Evolutionary conservation across 2,329 filamentous ascomycete genomes (phyloP).

Genomic region (Grosmannia huntii): DNA sequence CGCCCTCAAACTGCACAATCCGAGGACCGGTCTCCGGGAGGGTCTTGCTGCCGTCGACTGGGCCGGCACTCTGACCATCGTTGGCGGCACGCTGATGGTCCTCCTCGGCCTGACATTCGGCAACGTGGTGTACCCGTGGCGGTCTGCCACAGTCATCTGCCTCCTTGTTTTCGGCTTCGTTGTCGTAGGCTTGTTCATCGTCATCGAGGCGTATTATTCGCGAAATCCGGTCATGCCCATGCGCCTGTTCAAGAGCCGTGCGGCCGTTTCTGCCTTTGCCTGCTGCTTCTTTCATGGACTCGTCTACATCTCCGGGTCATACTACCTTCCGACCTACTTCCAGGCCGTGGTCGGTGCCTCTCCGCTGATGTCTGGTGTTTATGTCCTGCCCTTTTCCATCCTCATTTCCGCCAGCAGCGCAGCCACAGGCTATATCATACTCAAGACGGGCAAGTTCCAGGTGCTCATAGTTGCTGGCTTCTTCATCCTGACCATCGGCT

Average conservation of each 20-base stretch:
- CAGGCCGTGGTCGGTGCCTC: conserved; percentile 58
- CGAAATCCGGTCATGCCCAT: conserved; percentile 69
- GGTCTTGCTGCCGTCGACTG: conserved; percentile 53
- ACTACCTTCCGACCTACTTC: conserved; percentile 79
- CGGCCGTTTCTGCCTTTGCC: conserved; percentile 52
- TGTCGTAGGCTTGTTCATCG: conserved; percentile 50
- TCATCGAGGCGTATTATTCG: conserved; percentile 62
- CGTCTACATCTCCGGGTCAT: conserved; percentile 64
- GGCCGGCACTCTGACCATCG: conserved; percentile 43
- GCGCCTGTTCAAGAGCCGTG: conserved; percentile 51
- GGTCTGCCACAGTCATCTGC: conserved; percentile 61
- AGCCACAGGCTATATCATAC: conserved; percentile 27
- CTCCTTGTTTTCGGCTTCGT: conserved; percentile 62
- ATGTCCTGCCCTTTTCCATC: conserved; percentile 58
- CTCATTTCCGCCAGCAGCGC: conserved; percentile 32
- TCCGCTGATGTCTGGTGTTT: conserved; percentile 61
- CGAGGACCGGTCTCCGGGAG: conserved; percentile 46
- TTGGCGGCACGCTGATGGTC: conserved; percentile 73
- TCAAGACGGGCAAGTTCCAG: conserved; percentile 45
- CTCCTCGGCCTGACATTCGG: conserved; percentile 79
- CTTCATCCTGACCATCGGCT: conserved; percentile 43
- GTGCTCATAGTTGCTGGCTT: conserved; percentile 41
- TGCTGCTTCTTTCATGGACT: conserved; percentile 63
- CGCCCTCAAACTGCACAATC: conserved; percentile 56
- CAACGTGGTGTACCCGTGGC: conserved; percentile 63